Conservation (phyloP, 2,329 filamentous ascomycete genomes). For the Alternaria ventricosa region DNA sequence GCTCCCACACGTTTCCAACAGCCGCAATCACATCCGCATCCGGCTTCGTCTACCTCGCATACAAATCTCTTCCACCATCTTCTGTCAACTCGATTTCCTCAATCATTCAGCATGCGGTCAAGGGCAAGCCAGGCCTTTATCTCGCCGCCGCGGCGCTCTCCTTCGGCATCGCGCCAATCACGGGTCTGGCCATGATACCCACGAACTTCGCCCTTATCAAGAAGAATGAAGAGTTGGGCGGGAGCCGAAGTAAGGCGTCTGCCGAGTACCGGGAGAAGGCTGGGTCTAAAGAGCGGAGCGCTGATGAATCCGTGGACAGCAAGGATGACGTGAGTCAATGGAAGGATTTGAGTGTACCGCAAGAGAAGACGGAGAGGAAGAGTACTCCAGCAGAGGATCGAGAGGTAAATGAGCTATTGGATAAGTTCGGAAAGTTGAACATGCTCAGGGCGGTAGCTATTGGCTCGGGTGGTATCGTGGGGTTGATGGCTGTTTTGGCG, state of each 20-base stretch:
- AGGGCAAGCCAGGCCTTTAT: constrained; percentile 18
- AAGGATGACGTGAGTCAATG: constrained; percentile 35
- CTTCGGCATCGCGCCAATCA: constrained; percentile 29
- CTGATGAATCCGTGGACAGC: constrained; percentile 27
- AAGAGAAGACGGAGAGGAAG: constrained; percentile 21
- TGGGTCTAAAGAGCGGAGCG: constrained; percentile 11
- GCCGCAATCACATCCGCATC: constrained; percentile 34
- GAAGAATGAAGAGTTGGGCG: constrained; percentile 31
- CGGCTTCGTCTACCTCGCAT: constrained; percentile 39
- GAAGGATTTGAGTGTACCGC: constrained; percentile 35
- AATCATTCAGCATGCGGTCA: not conserved
- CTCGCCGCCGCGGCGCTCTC: constrained; percentile 23
- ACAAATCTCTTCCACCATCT: constrained; percentile 10
- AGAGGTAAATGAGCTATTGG: constrained; percentile 26
- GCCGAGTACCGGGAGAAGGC: constrained; percentile 2
- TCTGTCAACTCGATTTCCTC: not conserved
- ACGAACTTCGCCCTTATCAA: constrained; percentile 25
- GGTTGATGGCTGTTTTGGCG: constrained; percentile 26
- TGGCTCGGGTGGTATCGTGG: constrained; percentile 32
- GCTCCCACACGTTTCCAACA: constrained; percentile 46
- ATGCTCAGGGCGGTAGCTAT: constrained; percentile 30
- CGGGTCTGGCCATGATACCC: constrained; percentile 8
- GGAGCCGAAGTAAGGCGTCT: constrained; percentile 14
- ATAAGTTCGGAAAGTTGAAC: constrained; percentile 32
- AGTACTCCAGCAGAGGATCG: constrained; percentile 22